Base-by-base conservation (phyloP, 2,329 filamentous ascomycete genomes). In the Pestalotiopsis fici region DNA sequence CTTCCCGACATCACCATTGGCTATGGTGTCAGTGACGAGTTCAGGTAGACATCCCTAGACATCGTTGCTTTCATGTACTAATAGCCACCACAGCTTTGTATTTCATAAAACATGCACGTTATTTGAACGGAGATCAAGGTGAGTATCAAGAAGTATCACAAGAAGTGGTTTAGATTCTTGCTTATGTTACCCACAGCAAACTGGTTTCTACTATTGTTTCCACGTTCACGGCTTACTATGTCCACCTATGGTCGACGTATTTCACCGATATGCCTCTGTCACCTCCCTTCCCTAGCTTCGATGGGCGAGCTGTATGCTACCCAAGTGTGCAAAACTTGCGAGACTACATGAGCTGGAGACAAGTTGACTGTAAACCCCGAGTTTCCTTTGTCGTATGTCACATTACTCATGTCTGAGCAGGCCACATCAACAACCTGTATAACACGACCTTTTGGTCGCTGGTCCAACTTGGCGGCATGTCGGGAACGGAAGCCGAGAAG, bases 381-480 rank as follows among this genome's bases (percentile, higher is more conserved):
- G 25, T 65, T 23, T 27, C 6, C 21, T n/a, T 5, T 28, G 27
- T 23, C n/a, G 18, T 2, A 27, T 18, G 11, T 12, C 6, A 7
- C 9, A 28, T 23, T 5, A 31, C 64, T 67, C 25, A 59, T 27
- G 4, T 12, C 18, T 25, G 12, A 50, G 18, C 28, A 95, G 93
- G 93, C 71, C 96, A 99, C 78, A 97, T 99, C 74, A 99, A 99
- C 79, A 99, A 99, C 75, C 87, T 99, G 4, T 99, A 98, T 80
- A 99, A 99, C 78, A 99, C 96, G 0, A 93, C 94, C 0, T 98
- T 98, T 78, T 99, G 96, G 96, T 85, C 91, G 0, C 83, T 99
- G 74, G 91, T 98, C 25, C 89, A 93, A 70, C 83, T 89, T 60
- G 95, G 93, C 2, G 92, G 91, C 0, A 87, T 96, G 83, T 90